Percentiles rank a stretch among this genome's conserved stretches.
Evolutionary conservation across 148 eudicot species (phyloP).

Genomic region (Cornus suecica): DNA sequence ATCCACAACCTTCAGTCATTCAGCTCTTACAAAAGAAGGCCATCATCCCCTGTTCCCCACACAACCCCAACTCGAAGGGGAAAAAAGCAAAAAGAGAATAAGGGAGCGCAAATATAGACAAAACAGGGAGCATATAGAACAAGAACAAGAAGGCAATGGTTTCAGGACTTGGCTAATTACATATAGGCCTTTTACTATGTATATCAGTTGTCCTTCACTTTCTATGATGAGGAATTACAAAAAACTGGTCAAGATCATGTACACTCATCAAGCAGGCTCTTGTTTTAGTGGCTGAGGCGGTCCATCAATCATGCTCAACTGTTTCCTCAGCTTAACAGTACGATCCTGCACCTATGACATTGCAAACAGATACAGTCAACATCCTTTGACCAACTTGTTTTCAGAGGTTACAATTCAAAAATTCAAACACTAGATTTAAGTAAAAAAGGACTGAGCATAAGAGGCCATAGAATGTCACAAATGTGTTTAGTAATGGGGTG

Average conservation of each 20-base stretch:
- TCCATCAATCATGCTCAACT: constrained; percentile 49
- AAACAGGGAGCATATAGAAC: constrained; percentile 2
- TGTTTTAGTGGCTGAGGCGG: constrained; percentile 37
- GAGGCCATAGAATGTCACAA: neutral
- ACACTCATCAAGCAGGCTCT: constrained; percentile 32
- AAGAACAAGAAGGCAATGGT: neutral
- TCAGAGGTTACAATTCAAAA: neutral
- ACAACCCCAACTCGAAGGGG: neutral
- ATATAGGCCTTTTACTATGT: neutral
- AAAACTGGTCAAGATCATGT: constrained; percentile 1
- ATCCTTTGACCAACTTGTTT: neutral
- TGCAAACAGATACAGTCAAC: constrained; percentile 12
- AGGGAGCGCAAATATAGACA: too few relatives aligned
- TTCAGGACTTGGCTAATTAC: constrained; percentile 7
- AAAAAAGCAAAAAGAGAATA: neutral
- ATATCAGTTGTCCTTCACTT: constrained; percentile 6
- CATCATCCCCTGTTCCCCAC: neutral
- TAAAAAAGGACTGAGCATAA: neutral
- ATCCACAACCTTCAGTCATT: constrained; percentile 7
- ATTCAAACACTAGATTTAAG: neutral
- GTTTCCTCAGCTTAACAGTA: constrained; percentile 63
- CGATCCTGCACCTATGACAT: constrained; percentile 67
- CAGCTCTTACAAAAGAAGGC: neutral
- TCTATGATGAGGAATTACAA: neutral
- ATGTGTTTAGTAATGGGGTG: neutral